Conservation (phyloP, 2,329 filamentous ascomycete genomes). For the Penicillium brasilianum region DNA sequence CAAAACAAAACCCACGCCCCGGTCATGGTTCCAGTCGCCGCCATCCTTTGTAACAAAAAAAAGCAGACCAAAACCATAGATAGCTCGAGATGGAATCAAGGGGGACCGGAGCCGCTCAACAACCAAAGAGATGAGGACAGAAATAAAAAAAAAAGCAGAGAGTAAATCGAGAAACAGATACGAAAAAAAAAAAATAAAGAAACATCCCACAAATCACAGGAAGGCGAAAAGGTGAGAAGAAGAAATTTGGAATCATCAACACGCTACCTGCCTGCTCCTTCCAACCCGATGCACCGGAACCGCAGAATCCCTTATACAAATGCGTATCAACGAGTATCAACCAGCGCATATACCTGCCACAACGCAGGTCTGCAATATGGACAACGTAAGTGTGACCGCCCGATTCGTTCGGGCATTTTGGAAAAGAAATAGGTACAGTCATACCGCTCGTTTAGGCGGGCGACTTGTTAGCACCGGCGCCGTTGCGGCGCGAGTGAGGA, state of each 20-base stretch:
- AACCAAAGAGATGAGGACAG: slow-evolving; percentile 25
- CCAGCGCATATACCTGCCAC: slow-evolving; percentile 44
- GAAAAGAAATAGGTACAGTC: slow-evolving; percentile 21
- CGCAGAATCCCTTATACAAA: slow-evolving; percentile 52
- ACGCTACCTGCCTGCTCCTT: slow-evolving; percentile 51
- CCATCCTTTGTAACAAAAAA: slow-evolving; percentile 24
- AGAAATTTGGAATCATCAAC: slow-evolving; percentile 44
- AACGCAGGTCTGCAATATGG: slow-evolving; percentile 45
- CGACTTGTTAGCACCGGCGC: slow-evolving; percentile 52
- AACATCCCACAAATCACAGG: slow-evolving; percentile 28
- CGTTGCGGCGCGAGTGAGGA: slow-evolving; percentile 51
- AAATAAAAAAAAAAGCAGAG: slow-evolving; percentile 29
- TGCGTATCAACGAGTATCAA: slow-evolving; percentile 47
- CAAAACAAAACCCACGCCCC: slow-evolving; percentile 21
- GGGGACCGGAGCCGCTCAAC: slow-evolving; percentile 26
- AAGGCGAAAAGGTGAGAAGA: slow-evolving; percentile 31
- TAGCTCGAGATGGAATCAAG: slow-evolving; percentile 29
- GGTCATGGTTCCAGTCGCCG: slow-evolving; percentile 18
- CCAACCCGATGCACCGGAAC: slow-evolving; percentile 51
- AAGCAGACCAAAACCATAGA: slow-evolving; percentile 19
- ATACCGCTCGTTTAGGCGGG: slow-evolving; percentile 41
- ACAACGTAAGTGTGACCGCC: slow-evolving; percentile 39
- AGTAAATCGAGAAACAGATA: slow-evolving; percentile 6
- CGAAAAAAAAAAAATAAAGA: slow-evolving; percentile 30
- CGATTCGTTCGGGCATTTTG: slow-evolving; percentile 23